Conservation (phyloP, 2,329 filamentous ascomycete species). For the Phaeosphaeria sp. region DNA sequence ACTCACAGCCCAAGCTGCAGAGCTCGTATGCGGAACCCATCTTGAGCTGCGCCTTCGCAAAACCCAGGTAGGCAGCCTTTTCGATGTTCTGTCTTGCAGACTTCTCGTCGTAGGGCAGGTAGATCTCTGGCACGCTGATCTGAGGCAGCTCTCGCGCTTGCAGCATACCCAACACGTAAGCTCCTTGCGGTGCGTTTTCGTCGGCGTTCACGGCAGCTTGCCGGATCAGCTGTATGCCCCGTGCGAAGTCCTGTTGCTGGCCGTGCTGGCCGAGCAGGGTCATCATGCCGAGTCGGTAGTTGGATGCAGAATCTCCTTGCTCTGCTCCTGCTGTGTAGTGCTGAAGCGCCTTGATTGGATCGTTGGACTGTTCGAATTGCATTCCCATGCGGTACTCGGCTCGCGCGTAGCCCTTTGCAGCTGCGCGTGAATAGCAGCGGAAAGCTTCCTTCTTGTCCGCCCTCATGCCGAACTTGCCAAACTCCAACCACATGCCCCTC, state of each 20-base stretch:
- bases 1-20: slow-evolving; percentile 91
- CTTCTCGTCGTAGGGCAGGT: slow-evolving; percentile 74
- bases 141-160: slow-evolving; percentile 90
- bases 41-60: slow-evolving; percentile 94
- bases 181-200: slow-evolving; percentile 95
- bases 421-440: slow-evolving; percentile 82
- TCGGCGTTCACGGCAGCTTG: slow-evolving; percentile 86
- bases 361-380: slow-evolving; percentile 95
- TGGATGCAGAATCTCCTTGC: slow-evolving; percentile 85
- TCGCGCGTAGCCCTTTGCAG: slow-evolving; percentile 82
- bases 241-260: slow-evolving; percentile 79
- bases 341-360: slow-evolving; percentile 86
- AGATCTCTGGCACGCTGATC: slow-evolving; percentile 76
- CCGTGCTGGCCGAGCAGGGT: slow-evolving; percentile 92
- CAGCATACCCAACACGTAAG: slow-evolving; percentile 95
- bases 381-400: slow-evolving; percentile 98
- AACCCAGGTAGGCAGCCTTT: slow-evolving; percentile 94
- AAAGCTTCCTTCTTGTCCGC: slow-evolving; percentile 96
- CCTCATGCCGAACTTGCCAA: slow-evolving; percentile 91
- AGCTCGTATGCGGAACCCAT: slow-evolving; percentile 97
- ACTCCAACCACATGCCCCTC: slow-evolving; percentile 95
- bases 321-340: slow-evolving; percentile 87
- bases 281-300: slow-evolving; percentile 94
- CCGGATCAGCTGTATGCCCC: slow-evolving; percentile 82
- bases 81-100: slow-evolving; percentile 87